Base-by-base conservation (phyloP, 495 filamentous ascomycete genomes). In the Penicillium goetzii region DNA sequence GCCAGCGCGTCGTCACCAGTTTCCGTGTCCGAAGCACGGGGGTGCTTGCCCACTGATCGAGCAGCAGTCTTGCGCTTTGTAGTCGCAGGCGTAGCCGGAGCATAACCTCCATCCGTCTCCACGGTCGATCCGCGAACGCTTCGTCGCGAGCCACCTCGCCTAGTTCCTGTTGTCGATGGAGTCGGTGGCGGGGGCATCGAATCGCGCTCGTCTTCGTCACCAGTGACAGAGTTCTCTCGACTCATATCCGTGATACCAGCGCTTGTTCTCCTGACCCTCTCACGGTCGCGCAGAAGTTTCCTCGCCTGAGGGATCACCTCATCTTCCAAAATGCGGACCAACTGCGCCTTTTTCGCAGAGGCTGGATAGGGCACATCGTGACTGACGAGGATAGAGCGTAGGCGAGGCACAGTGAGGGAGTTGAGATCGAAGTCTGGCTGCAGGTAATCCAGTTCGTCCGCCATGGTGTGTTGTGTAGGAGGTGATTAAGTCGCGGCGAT, bases 301-400 rank as follows among this genome's bases (percentile, higher is more conserved):
- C 83, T 85, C 7, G 92, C 87, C 67, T 91, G 86, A 1, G 95
- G 91, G 9, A 90, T 76, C 40, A 99, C 84, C 60, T 94, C 81
- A 43, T 90, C 81, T 67, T 90, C 88, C 73, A 99, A 92, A 30
- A 98, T 81, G 4, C 89, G 86, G 58, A 99, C 78, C 43, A 99
- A 88, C 65, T 97, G 88, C 1, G 86, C 76, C 78, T 99, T 99
- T 76, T 97, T 98, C 36, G 90, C 87, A 54, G 92, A 85, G 9
- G 92, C 86, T 1, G 93, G 88, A 76, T 97, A 98, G 14, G 86
- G 68, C 61, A 97, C 80, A 72, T 92, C 89, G 77, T 99, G 89
- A 58, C 86, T 88, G 65, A 98, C 88, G 33, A 99, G 87, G 63
- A 97, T 94, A 23, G 89, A 90, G 50, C 95, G 90, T 59, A 99